These are phyloP conservation scores for Helicocarpus griseus DNA, from an alignment of 2,329 filamentous ascomycete genomes.

Conservation along the genomic window DNA sequence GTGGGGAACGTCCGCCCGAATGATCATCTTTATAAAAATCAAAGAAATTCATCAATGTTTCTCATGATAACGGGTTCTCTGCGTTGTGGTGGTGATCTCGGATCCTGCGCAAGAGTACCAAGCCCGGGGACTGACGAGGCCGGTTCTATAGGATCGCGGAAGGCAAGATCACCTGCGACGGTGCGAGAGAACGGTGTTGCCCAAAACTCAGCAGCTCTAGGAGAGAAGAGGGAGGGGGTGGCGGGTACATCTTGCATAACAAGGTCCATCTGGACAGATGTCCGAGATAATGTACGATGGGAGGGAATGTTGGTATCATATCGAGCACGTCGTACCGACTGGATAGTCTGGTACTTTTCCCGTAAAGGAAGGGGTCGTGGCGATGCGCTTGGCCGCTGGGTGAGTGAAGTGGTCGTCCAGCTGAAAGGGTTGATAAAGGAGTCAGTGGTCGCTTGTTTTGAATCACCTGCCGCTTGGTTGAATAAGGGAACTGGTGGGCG, in stretches of 20 bases:
- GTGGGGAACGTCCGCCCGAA: too few relatives aligned
- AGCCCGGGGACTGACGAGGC: too few relatives aligned
- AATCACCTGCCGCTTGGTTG: neutral
- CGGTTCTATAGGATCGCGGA: slow-evolving; percentile 9
- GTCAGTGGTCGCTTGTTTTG: slow-evolving; percentile 4
- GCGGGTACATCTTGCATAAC: slow-evolving; percentile 30
- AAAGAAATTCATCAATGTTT: slow-evolving; percentile 38
- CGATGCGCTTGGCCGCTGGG: slow-evolving; percentile 24
- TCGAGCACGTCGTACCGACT: slow-evolving; percentile 9
- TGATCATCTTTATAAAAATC: slow-evolving; percentile 11
- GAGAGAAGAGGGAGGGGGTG: slow-evolving; percentile 34
- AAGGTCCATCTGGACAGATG: slow-evolving; percentile 23
- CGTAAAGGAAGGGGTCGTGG: slow-evolving; percentile 30
- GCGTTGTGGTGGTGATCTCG: slow-evolving; percentile 31
- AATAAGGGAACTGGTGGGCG: slow-evolving; percentile 6
- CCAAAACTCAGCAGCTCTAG: slow-evolving; percentile 35
- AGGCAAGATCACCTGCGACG: slow-evolving; percentile 24
- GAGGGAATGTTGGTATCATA: slow-evolving; percentile 4
- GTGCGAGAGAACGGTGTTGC: slow-evolving; percentile 28
- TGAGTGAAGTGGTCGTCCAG: slow-evolving; percentile 7
- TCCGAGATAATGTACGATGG: slow-evolving; percentile 10
- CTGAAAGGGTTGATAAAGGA: slow-evolving; percentile 11
- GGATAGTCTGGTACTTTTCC: slow-evolving; percentile 23
- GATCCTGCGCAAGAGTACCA: slow-evolving; percentile 23
- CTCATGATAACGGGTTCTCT: slow-evolving; percentile 34